These are phyloP conservation scores for Phalaenopsis equestris DNA, from an alignment of 106 monocot species.

Conservation along the genomic window DNA sequence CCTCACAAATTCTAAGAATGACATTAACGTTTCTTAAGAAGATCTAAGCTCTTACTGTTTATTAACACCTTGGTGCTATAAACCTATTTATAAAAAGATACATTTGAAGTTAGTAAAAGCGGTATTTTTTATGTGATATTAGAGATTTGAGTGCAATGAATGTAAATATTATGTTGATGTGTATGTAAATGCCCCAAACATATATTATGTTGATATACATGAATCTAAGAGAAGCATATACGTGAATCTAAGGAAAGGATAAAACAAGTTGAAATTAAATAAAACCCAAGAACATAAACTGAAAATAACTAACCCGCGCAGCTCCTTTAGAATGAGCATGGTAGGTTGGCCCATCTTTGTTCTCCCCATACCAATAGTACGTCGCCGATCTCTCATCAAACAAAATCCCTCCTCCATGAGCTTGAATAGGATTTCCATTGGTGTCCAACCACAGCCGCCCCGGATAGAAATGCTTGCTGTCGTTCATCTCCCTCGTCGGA, in stretches of 20 bases:
- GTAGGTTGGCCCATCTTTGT: conserved; percentile 84
- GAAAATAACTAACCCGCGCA: conserved; percentile 59
- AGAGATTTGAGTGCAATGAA: too few relatives aligned
- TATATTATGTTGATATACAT: not conserved
- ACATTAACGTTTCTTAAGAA: not conserved
- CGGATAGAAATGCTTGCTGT: conserved; percentile 60
- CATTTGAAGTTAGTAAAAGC: too few relatives aligned
- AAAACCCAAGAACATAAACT: not conserved
- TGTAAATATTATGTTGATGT: too few relatives aligned
- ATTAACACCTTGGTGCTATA: too few relatives aligned
- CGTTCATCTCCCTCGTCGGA: conserved; percentile 47
- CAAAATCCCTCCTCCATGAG: conserved; percentile 85
- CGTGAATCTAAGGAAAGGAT: not conserved
- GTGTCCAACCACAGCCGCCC: conserved; percentile 82
- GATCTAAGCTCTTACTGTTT: not conserved
- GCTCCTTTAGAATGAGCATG: conserved; percentile 55
- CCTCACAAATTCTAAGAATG: not conserved
- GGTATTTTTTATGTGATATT: too few relatives aligned
- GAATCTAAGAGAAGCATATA: not conserved
- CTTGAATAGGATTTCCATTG: conserved; percentile 89
- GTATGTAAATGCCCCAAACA: too few relatives aligned
- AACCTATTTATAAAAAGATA: too few relatives aligned
- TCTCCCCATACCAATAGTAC: conserved; percentile 98
- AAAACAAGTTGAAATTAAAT: not conserved
- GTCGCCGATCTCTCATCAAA: conserved; percentile 60